Percentiles rank a stretch among this genome's conserved stretches.
phyloP scores from a whole-genome alignment of 345 rosid genomes.

The Lepidium sativum region DNA sequence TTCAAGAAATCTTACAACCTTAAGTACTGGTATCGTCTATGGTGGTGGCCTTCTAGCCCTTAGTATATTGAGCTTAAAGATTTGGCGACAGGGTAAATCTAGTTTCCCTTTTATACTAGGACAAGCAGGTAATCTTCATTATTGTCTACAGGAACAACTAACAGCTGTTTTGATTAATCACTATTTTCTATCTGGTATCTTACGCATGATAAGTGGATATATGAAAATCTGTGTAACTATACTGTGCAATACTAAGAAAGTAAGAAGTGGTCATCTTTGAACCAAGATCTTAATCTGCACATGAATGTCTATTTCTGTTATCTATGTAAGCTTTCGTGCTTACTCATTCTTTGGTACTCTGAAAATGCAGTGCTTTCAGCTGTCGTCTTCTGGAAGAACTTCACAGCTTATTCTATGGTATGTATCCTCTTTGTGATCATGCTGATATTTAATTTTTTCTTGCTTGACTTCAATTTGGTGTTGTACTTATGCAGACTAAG shows the following conservation, averaged over 20 bases:
- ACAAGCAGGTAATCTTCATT: conserved; percentile 62
- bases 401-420: conserved; percentile 56
- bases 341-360: background rate
- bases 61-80: conserved; percentile 69
- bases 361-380: conserved; percentile 66
- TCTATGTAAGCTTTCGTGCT: conserved; percentile 4
- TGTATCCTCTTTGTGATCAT: background rate
- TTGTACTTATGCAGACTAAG: conserved; percentile 58
- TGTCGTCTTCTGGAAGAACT: conserved; percentile 63
- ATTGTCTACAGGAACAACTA: background rate
- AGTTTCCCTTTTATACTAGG: conserved; percentile 80
- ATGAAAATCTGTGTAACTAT: background rate
- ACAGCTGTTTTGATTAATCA: background rate
- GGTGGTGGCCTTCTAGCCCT: conserved; percentile 88
- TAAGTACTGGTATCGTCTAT: conserved; percentile 45
- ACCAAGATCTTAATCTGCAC: background rate
- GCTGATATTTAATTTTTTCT: background rate
- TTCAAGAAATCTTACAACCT: conserved; percentile 49
- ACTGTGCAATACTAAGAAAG: background rate
- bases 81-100: conserved; percentile 90
- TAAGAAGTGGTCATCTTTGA: conserved; percentile 1
- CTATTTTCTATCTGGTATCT: background rate
- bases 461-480: conserved; percentile 18
- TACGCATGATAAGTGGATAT: background rate
- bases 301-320: background rate